Evolutionary conservation across 176 grass and related monocot species (phyloP), one percentile per base, ranked within the genome.

Genomic region (Juncus inflexus): DNA sequence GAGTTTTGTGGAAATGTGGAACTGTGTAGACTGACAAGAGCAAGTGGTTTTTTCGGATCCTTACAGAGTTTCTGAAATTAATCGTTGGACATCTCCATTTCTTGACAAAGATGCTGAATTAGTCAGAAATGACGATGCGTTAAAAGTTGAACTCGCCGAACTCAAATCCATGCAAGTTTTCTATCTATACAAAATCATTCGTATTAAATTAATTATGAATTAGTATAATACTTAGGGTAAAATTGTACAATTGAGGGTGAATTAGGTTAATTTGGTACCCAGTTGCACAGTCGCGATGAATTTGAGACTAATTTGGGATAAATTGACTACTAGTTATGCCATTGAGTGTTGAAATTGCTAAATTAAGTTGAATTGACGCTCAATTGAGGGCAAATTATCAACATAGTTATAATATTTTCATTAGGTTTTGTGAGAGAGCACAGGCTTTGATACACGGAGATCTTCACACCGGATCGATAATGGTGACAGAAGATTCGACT

Each of bases 371-470:
- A 61, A 6, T 37, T 37, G n/a, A 9, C 5, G 58, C 15, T 61
- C 50, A 3, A 52, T 9, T 10, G 4, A 37, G 12, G 52, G 37
- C 13, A n/a, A 61, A 15, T 62, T 39, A 50, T 11, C n/a, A 60
- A 37, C 52, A 61, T 35, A 42, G 12, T 39, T 1, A 1, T 12
- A 14, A 42, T 28, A 14, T 38, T 12, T 63, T 42, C 63, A n/a
- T 47, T 75, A 99, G 94, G 75, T 99, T 99, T 66, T 82, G 87
- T 58, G 88, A 99, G 80, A 92, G 88, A 79, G 67, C 94, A 0
- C 94, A 92, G 61, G 94, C 94, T 82, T 73, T 99, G 67, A 84
- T 92, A 77, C 94, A 99, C 77, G 94, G 88, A 35, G 94, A 99
- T 86, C 83, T 99, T 19, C 94, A 92, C 58, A 99, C 94, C 13